Evolutionary conservation across 2,329 filamentous ascomycete genomes (phyloP).

Genomic region (Colletotrichum falcatum): DNA sequence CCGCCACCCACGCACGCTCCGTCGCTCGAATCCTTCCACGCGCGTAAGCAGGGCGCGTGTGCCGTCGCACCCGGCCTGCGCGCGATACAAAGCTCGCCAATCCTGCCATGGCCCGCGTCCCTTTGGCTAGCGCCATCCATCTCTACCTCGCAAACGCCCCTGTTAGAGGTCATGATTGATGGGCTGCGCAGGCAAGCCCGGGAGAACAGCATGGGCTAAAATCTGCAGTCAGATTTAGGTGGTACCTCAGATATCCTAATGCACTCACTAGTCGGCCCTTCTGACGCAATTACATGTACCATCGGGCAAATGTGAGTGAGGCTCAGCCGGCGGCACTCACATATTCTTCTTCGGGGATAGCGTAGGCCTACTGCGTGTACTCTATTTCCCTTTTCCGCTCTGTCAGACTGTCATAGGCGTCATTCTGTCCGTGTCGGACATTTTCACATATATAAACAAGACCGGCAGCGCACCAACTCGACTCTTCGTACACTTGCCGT

Average conservation of each 20-base stretch:
- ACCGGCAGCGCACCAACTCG: background rate
- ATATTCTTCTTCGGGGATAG: too few relatives aligned
- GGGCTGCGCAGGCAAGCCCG: background rate
- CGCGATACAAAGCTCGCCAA: background rate
- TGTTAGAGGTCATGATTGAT: too few relatives aligned
- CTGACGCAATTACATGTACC: background rate
- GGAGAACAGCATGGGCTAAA: slow-evolving; percentile 1
- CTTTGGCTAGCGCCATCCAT: background rate
- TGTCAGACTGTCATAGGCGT: too few relatives aligned
- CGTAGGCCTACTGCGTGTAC: too few relatives aligned
- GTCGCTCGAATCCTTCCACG: background rate
- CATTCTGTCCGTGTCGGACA: too few relatives aligned
- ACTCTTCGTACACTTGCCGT: background rate
- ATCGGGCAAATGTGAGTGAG: too few relatives aligned
- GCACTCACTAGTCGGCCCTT: too few relatives aligned
- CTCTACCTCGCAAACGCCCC: background rate
- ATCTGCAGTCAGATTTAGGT: slow-evolving; percentile 28
- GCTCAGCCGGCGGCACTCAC: too few relatives aligned
- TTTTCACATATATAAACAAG: background rate
- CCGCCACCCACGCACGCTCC: too few relatives aligned
- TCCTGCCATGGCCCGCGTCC: background rate
- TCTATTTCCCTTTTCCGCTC: too few relatives aligned
- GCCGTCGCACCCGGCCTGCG: background rate
- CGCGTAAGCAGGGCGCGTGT: background rate
- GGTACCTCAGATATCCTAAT: too few relatives aligned